Evolutionary conservation across 768 basidiomycete species (phyloP).

Genomic region (Stropharia rugosoannulata): DNA sequence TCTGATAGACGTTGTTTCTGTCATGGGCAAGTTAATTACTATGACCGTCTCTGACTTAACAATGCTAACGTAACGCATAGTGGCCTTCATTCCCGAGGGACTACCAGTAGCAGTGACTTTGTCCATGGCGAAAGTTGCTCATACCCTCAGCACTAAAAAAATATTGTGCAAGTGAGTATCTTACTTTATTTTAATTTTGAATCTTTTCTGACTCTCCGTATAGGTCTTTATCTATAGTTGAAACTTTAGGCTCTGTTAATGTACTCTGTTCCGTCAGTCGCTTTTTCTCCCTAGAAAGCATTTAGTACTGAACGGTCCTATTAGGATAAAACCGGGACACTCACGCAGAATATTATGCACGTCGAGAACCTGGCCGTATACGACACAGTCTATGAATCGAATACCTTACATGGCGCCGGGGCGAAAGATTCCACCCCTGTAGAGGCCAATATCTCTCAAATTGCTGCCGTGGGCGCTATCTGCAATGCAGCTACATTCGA

Average conservation of each 20-base stretch:
- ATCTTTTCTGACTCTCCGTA: constrained; percentile 2
- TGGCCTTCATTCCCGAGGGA: constrained; percentile 46
- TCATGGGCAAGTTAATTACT: constrained; percentile 35
- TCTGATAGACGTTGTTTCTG: constrained; percentile 57
- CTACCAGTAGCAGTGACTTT: constrained; percentile 55
- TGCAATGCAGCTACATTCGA: constrained; percentile 54
- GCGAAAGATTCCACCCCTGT: constrained; percentile 6
- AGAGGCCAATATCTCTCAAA: constrained; percentile 22
- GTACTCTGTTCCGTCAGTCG: constrained; percentile 35
- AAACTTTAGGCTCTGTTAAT: constrained; percentile 64
- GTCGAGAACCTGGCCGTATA: constrained; percentile 46
- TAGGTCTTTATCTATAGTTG: constrained; percentile 62
- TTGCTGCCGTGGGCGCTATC: constrained; percentile 43
- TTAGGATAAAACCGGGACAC: constrained; percentile 60
- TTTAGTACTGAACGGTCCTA: neutral
- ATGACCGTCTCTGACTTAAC: neutral
- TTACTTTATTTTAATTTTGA: neutral
- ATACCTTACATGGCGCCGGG: constrained; percentile 16
- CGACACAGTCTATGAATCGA: constrained; percentile 27
- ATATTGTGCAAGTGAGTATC: constrained; percentile 39
- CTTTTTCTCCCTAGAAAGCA: neutral
- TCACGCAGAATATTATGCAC: constrained; percentile 61
- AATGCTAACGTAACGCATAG: constrained; percentile 23
- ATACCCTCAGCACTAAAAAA: constrained; percentile 45
- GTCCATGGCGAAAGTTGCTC: constrained; percentile 40